Evolutionary conservation across 441 rosid species (phyloP).

Genomic region (Manihot esculenta): DNA sequence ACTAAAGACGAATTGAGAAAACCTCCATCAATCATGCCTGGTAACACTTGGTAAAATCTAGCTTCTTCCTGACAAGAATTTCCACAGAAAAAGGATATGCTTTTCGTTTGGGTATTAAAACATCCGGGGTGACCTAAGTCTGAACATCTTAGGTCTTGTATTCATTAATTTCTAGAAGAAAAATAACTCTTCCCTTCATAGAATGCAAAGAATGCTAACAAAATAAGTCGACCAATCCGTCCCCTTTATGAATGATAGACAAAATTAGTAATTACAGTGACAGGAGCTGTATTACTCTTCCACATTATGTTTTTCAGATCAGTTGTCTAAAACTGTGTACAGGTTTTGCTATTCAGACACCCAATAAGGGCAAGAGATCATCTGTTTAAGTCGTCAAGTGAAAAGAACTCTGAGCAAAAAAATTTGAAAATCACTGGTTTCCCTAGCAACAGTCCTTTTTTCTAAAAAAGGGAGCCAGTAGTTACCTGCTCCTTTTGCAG

Average conservation of each 20-base stretch:
- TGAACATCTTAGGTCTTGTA: too few relatives aligned
- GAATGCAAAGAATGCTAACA: background rate
- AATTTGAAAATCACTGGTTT: background rate
- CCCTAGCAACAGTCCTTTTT: background rate
- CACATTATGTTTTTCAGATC: too few relatives aligned
- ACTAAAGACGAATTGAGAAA: too few relatives aligned
- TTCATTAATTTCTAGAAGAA: too few relatives aligned
- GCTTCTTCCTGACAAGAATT: background rate
- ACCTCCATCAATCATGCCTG: background rate
- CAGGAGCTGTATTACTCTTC: background rate
- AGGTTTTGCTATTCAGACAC: background rate
- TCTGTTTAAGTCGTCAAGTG: background rate
- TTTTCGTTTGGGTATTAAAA: too few relatives aligned
- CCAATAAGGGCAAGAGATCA: background rate
- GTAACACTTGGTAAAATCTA: background rate
- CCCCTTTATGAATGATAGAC: background rate
- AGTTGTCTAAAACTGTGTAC: background rate
- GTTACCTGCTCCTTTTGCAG: conserved; percentile 89
- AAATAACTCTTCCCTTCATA: too few relatives aligned
- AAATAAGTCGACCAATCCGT: background rate
- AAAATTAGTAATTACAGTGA: background rate
- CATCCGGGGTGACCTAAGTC: too few relatives aligned
- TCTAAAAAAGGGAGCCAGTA: background rate
- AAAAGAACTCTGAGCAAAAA: background rate
- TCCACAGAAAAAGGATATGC: too few relatives aligned